Conservation (phyloP, 306 rosid species). For the Prunus mira region DNA sequence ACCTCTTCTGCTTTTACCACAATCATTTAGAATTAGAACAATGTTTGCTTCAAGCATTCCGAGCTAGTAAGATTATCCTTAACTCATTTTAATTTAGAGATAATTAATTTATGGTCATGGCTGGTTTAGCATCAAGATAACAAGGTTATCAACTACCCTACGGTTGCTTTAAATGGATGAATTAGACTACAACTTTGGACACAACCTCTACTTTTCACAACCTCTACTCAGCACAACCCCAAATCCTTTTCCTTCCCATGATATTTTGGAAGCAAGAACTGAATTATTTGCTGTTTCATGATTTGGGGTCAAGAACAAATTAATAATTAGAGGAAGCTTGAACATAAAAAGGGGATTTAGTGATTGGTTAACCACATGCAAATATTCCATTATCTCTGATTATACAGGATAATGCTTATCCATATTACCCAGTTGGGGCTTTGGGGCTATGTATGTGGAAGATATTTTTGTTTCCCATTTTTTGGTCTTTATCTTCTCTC, state of each 20-base stretch:
- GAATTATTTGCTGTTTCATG: neutral
- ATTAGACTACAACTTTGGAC: neutral
- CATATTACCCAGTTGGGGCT: neutral
- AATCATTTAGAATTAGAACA: too few species aligned
- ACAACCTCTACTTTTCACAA: neutral
- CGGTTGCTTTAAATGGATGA: neutral
- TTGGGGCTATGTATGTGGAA: neutral
- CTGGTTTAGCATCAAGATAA: neutral
- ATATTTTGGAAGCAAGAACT: neutral
- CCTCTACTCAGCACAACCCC: too few species aligned
- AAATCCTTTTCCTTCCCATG: too few species aligned
- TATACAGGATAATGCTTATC: constrained; percentile 25
- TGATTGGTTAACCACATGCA: constrained; percentile 5
- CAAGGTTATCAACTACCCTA: neutral
- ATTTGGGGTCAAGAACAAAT: neutral
- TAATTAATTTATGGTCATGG: too few species aligned
- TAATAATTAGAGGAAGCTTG: neutral
- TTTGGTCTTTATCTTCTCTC: constrained; percentile 26
- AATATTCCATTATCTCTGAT: too few species aligned
- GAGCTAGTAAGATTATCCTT: too few species aligned
- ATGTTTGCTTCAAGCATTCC: too few species aligned
- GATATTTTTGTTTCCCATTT: neutral
- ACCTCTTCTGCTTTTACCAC: too few species aligned
- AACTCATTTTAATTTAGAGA: neutral
- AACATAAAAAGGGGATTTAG: neutral